Conservation (phyloP, 352 stramenopile genomes). For the Hyaloperonospora arabidopsidis region DNA sequence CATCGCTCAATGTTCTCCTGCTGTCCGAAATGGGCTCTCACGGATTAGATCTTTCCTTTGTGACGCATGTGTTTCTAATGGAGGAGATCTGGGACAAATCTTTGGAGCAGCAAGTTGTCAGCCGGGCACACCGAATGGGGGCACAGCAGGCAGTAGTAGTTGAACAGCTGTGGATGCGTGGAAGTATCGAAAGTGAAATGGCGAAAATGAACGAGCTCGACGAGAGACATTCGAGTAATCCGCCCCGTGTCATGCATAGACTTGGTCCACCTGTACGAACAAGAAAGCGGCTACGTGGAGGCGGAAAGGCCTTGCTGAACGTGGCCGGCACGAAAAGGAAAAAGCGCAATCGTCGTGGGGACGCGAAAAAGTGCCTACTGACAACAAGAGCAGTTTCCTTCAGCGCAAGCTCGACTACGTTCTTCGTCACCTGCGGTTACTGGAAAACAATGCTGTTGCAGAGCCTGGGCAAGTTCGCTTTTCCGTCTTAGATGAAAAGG, state of each 20-base stretch:
- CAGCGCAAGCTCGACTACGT: slow-evolving; percentile 46
- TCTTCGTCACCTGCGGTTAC: slow-evolving; percentile 38
- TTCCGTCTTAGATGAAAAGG: slow-evolving; percentile 31
- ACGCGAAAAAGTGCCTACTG: slow-evolving; percentile 18
- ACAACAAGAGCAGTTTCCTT: slow-evolving; percentile 34
- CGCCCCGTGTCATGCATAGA: slow-evolving; percentile 7
- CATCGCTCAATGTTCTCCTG: slow-evolving; percentile 86
- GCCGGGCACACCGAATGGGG: slow-evolving; percentile 93
- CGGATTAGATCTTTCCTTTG: slow-evolving; percentile 95
- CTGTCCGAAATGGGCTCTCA: slow-evolving; percentile 91
- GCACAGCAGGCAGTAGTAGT: slow-evolving; percentile 87
- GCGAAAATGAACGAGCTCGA: slow-evolving; percentile 9
- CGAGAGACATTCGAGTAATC: slow-evolving; percentile 4
- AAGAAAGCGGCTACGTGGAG: slow-evolving; percentile 1
- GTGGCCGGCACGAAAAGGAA: slow-evolving; percentile 21
- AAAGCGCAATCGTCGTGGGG: slow-evolving; percentile 13
- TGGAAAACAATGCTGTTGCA: slow-evolving; percentile 31
- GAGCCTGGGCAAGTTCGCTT: slow-evolving; percentile 45
- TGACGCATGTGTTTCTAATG: slow-evolving; percentile 97
- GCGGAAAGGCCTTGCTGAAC: slow-evolving; percentile 16
- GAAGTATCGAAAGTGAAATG: slow-evolving; percentile 64
- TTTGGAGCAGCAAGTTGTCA: slow-evolving; percentile 92
- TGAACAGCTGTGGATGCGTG: slow-evolving; percentile 88
- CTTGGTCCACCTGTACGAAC: slow-evolving; percentile 10
- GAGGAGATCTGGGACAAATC: slow-evolving; percentile 95